Conservation (phyloP, 2,329 filamentous ascomycete genomes). For the Orbilia ellipsospora region DNA sequence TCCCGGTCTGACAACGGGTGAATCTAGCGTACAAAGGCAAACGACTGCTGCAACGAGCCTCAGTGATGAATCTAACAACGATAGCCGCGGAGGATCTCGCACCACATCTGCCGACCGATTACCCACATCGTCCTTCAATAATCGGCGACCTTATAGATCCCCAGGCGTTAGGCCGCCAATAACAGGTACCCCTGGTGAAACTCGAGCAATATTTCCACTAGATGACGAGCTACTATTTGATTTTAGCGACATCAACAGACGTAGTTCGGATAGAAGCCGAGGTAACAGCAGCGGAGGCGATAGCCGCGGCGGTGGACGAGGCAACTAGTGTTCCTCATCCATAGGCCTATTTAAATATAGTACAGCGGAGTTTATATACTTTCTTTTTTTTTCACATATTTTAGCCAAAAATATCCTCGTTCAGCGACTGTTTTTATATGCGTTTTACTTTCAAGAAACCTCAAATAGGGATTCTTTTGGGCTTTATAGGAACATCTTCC, state of each 20-base stretch:
- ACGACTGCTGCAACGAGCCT: conserved; percentile 29
- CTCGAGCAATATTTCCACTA: conserved; percentile 53
- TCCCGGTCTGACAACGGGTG: conserved; percentile 51
- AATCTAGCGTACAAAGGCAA: conserved; percentile 48
- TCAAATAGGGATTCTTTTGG: conserved; percentile 35
- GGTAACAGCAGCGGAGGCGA: conserved; percentile 52
- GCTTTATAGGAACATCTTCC: conserved; percentile 45
- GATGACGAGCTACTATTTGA: conserved; percentile 59
- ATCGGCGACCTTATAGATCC: conserved; percentile 41
- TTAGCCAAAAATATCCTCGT: conserved; percentile 20
- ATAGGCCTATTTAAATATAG: conserved; percentile 33
- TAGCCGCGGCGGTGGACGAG: conserved; percentile 36
- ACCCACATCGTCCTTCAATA: conserved; percentile 42
- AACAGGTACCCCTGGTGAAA: conserved; percentile 57
- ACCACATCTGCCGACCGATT: conserved; percentile 31
- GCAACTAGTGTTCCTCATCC: conserved; percentile 20
- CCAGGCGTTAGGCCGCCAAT: conserved; percentile 31
- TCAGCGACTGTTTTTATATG: conserved; percentile 22
- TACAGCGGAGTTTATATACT: conserved; percentile 4
- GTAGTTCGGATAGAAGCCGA: conserved; percentile 56
- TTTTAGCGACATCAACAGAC: conserved; percentile 59
- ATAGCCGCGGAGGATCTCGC: conserved; percentile 21
- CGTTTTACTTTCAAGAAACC: conserved; percentile 18
- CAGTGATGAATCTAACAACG: conserved; percentile 22
- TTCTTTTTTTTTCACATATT: conserved; percentile 26